Evolutionary conservation across 225 moss, liverwort and hornwort genomes (phyloP).

Genomic region (Pseudoscleropodium purum): DNA sequence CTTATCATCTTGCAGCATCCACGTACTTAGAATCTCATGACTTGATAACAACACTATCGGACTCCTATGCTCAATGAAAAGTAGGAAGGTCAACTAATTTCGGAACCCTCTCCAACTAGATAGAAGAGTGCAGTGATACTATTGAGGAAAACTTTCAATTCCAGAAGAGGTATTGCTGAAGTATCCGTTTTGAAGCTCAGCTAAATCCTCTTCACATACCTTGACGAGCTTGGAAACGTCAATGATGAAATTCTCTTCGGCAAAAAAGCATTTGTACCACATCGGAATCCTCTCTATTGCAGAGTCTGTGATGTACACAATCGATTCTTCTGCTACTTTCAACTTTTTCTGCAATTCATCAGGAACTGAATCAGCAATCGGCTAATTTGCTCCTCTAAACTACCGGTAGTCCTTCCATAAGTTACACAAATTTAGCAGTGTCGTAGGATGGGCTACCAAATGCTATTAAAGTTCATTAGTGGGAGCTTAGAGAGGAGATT

Average conservation of each 20-base stretch:
- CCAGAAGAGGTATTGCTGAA: background rate
- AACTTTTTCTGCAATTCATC: conserved; percentile 8
- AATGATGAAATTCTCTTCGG: conserved; percentile 16
- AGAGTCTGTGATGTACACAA: conserved; percentile 29
- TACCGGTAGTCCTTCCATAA: background rate
- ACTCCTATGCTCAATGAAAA: background rate
- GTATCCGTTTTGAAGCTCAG: background rate
- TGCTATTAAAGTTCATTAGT: too few relatives aligned
- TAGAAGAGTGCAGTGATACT: background rate
- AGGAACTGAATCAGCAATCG: background rate
- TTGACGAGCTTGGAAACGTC: conserved; percentile 29
- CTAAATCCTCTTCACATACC: background rate
- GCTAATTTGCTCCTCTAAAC: background rate
- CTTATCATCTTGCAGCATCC: background rate
- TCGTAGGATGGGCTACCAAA: background rate
- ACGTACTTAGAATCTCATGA: background rate
- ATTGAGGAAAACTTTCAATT: background rate
- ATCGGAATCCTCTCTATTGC: conserved; percentile 30
- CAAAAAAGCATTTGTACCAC: conserved; percentile 46
- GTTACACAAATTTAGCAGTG: too few relatives aligned
- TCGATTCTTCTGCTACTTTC: conserved; percentile 30
- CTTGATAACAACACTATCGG: background rate
- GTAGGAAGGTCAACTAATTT: too few relatives aligned
- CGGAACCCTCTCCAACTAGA: background rate
- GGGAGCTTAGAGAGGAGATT: background rate